Base-by-base conservation (phyloP, 306 rosid genomes). In the Glycine tomentella region DNA sequence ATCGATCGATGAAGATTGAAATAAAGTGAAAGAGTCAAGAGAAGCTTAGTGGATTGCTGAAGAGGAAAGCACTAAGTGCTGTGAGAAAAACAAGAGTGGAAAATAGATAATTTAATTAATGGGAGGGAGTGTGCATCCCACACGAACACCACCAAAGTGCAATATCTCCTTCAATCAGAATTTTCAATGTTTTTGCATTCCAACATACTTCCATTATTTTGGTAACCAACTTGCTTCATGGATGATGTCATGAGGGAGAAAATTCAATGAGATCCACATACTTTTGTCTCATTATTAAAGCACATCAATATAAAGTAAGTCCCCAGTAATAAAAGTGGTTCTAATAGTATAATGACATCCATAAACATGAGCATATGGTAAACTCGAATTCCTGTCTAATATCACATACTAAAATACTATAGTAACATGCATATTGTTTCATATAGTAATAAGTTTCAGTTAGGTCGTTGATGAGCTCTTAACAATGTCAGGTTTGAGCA, bases 101-200 rank as follows among this genome's bases (percentile, higher is more conserved):
- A n/a, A n/a, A n/a, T n/a, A n/a, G n/a, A 86, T 90, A 75, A 82
- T 78, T 56, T 80, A 80, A 81, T 58, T 87, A 81, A 82, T 84
- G 83, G 88, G 52, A 70, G 67, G 88, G 93, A 91, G 94, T 87
- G 93, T 90, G 90, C 83, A 85, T 89, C 85, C 92, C 94, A 90
- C 87, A 75, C 80, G 92, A 90, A 77, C 46, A 75, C 87, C 97
- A 88, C 93, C 89, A 88, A 80, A 16, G 8, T 46, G 80, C 78
- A 81, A 79, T 85, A 84, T 83, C 70, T 73, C 6, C 15, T 71
- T 71, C 81, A 78, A 68, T 78, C 20, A 68, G 3, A 67, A 36
- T 25, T 25, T 25, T 25, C 31, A 25, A 25, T 25, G 31, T 25
- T 52, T 81, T 73, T 64, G 74, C 75, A 64, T 50, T 81, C 71